These are phyloP conservation scores for Cryptococcus sp. DNA, from an alignment of 1,284 basidiomycete genomes.

Conservation along the genomic window DNA sequence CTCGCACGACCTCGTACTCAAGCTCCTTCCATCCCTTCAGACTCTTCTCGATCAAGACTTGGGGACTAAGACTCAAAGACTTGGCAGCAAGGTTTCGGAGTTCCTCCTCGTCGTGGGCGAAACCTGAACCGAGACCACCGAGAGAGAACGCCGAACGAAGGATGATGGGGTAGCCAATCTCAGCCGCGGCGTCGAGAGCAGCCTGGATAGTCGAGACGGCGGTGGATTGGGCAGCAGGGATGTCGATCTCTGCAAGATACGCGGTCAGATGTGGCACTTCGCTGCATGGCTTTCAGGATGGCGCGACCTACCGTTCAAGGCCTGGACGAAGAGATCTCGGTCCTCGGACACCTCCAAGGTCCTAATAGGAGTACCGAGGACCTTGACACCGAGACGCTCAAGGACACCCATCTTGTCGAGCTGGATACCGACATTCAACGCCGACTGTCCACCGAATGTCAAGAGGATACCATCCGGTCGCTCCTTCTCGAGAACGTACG, in stretches of 20 bases:
- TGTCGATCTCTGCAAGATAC: conserved; percentile 76
- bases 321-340: conserved; percentile 94
- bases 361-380: conserved; percentile 91
- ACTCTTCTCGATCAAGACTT: conserved; percentile 95
- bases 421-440: conserved; percentile 96
- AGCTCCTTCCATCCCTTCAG: conserved; percentile 99
- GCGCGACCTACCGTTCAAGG: conserved; percentile 74
- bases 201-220: conserved; percentile 95
- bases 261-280: too few relatives aligned
- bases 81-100: conserved; percentile 91
- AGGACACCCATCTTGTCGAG: conserved; percentile 97
- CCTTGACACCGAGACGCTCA: conserved; percentile 90
- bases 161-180: conserved; percentile 97
- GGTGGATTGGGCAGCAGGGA: conserved; percentile 94
- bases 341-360: conserved; percentile 97
- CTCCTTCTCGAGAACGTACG: conserved; percentile 98
- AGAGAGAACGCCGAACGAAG: conserved; percentile 97
- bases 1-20: conserved; percentile 98
- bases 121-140: conserved; percentile 97
- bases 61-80: conserved; percentile 86
- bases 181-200: conserved; percentile 85
- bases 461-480: conserved; percentile 95
- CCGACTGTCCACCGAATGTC: conserved; percentile 98
- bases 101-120: conserved; percentile 94
- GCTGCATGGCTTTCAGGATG: not conserved